Evolutionary conservation across 306 rosid species (phyloP).

Genomic region (Ceratonia siliqua): DNA sequence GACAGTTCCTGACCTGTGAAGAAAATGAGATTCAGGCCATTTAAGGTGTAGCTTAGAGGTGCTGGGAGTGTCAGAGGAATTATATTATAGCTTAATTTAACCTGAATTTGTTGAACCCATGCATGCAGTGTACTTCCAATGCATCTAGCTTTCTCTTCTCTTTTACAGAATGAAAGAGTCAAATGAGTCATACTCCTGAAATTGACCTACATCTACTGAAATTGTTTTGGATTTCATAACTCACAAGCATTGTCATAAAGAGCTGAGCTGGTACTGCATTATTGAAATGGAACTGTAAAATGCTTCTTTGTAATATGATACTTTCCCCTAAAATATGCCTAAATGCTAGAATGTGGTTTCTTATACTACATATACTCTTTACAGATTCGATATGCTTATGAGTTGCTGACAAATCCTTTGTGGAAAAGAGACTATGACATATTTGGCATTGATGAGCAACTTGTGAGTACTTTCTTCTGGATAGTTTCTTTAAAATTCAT

Average conservation of each 20-base stretch:
- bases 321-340: background rate
- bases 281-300: background rate
- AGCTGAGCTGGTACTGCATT: conserved; percentile 6
- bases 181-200: background rate
- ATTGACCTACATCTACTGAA: conserved; percentile 14
- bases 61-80: background rate
- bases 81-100: conserved; percentile 12
- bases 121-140: background rate
- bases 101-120: background rate
- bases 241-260: background rate
- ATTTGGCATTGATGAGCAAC: conserved; percentile 79
- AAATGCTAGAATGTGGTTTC: conserved; percentile 13
- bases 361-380: background rate
- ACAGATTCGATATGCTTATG: conserved; percentile 91
- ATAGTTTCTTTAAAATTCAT: background rate
- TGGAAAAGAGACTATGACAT: conserved; percentile 89
- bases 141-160: background rate
- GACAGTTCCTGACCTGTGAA: background rate
- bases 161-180: background rate
- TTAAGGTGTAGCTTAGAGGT: background rate
- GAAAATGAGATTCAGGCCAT: background rate
- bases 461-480: conserved; percentile 54
- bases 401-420: conserved; percentile 71
- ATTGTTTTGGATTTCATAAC: conserved; percentile 14
- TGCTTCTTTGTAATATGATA: conserved; percentile 15